Percentiles rank a stretch among this genome's conserved stretches.
phyloP scores from a whole-genome alignment of 129 eudicot genomes.

The Tanacetum coccineum region DNA sequence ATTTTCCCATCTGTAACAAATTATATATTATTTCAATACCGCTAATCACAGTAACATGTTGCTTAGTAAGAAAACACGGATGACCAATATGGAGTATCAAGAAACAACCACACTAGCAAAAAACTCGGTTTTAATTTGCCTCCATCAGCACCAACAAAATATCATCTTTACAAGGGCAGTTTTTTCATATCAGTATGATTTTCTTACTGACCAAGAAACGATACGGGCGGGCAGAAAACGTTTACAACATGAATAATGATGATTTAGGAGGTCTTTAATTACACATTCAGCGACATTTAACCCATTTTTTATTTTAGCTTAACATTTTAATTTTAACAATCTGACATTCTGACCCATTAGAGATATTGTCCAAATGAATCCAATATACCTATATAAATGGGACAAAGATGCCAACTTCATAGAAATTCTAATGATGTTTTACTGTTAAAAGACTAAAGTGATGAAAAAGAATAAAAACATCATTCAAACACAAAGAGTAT shows the following conservation, averaged over 20 bases:
- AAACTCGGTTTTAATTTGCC: background rate
- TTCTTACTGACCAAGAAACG: too few species aligned
- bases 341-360: background rate
- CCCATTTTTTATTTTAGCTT: background rate
- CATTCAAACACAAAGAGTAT: too few species aligned
- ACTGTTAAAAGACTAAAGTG: too few species aligned
- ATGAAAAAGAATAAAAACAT: too few species aligned
- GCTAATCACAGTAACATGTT: conserved; percentile 3
- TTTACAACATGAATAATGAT: background rate
- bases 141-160: background rate
- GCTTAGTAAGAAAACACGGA: background rate
- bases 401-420: too few species aligned
- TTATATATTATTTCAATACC: background rate
- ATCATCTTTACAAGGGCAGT: background rate
- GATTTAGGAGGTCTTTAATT: background rate
- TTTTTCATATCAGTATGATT: too few species aligned
- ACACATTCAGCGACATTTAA: background rate
- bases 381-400: background rate
- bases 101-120: background rate
- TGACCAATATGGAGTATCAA: background rate
- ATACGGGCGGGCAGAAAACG: too few species aligned
- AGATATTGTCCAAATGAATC: background rate
- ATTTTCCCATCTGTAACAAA: conserved; percentile 48
- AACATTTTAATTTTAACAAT: background rate
- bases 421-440: too few species aligned